Evolutionary conservation across 164 flowering plant species (phyloP).

Genomic region (Aristolochia fimbriata): DNA sequence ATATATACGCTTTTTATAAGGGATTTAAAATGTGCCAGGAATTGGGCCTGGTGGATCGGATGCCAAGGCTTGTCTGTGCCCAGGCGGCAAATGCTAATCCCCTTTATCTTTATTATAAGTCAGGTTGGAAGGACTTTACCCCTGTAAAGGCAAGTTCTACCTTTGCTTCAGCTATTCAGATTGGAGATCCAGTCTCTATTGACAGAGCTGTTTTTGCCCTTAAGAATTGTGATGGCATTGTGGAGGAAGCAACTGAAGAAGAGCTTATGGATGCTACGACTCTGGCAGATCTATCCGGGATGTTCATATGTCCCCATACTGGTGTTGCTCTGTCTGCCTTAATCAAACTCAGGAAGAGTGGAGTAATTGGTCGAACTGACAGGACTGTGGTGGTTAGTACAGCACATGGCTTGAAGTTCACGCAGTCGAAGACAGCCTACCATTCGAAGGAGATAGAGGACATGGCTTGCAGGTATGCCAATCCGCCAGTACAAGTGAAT

Average conservation of each 20-base stretch:
- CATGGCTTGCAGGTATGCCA: constrained; percentile 52
- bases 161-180: constrained; percentile 89
- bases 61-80: constrained; percentile 81
- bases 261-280: constrained; percentile 88
- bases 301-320: constrained; percentile 89
- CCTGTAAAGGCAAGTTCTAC: constrained; percentile 58
- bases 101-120: constrained; percentile 54
- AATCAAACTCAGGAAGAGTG: constrained; percentile 62
- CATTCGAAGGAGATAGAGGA: constrained; percentile 51
- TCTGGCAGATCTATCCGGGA: constrained; percentile 76
- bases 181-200: constrained; percentile 87
- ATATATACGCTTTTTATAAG: constrained; percentile 85
- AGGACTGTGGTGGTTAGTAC: constrained; percentile 90
- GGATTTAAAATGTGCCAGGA: constrained; percentile 90
- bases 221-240: constrained; percentile 62
- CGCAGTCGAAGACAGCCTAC: constrained; percentile 78
- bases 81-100: constrained; percentile 94
- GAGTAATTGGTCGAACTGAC: constrained; percentile 52
- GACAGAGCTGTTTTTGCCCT: constrained; percentile 81
- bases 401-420: constrained; percentile 87
- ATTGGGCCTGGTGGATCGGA: constrained; percentile 61
- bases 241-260: constrained; percentile 88
- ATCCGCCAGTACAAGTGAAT: constrained; percentile 53
- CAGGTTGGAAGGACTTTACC: constrained; percentile 56
- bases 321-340: constrained; percentile 83